These are phyloP conservation scores for Sporothrix pallida DNA, from an alignment of 2,329 filamentous ascomycete genomes.

Conservation along the genomic window DNA sequence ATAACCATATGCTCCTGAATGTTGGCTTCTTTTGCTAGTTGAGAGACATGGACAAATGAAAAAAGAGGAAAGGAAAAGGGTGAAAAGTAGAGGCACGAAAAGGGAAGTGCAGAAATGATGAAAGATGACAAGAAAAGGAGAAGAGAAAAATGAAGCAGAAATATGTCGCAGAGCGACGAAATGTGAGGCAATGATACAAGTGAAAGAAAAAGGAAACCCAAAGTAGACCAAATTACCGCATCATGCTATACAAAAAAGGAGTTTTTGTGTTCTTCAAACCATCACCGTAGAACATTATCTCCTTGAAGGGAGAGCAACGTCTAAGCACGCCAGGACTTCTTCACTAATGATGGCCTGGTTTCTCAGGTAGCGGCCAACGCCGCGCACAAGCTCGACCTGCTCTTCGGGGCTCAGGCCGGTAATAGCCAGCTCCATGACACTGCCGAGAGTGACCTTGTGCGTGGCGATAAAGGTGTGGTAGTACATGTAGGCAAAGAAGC, in stretches of 20 bases:
- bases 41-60: conserved; percentile 27
- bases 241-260: not conserved
- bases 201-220: not conserved
- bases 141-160: not conserved
- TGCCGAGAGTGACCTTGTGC: conserved; percentile 82
- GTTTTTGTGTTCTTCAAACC: not conserved
- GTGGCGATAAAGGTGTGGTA: conserved; percentile 96
- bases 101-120: not conserved
- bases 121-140: not conserved
- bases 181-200: conserved; percentile 2
- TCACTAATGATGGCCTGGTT: conserved; percentile 63
- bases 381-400: conserved; percentile 79
- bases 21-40: conserved; percentile 28
- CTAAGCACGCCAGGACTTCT: conserved; percentile 41
- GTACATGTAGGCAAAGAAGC: conserved; percentile 97
- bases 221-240: conserved; percentile 25
- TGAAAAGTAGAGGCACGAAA: not conserved
- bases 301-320: conserved; percentile 37
- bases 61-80: not conserved
- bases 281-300: conserved; percentile 24
- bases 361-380: conserved; percentile 66
- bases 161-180: not conserved
- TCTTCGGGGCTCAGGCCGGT: conserved; percentile 86
- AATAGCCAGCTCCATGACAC: conserved; percentile 88
- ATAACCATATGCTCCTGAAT: conserved; percentile 29